A percentile compares a stretch with the other conserved stretches of the same genome.
Conservation (phyloP, 345 rosid species). For the Draba incana region DNA sequence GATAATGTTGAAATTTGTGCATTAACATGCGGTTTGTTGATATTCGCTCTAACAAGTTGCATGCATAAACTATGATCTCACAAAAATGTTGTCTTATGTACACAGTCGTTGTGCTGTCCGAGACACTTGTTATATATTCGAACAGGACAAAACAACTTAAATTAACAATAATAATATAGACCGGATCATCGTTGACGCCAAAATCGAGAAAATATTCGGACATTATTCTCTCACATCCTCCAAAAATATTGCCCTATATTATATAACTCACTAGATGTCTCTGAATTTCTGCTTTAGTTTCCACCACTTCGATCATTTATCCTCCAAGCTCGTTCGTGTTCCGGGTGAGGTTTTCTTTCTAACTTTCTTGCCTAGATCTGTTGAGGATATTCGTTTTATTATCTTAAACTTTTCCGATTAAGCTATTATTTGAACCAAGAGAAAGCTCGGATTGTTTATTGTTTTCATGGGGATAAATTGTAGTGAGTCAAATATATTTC, state of each 20-base stretch:
- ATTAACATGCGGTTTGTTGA: background rate
- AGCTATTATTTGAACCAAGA: background rate
- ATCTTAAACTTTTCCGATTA: background rate
- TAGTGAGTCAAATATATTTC: constrained; percentile 8
- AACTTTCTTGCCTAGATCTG: background rate
- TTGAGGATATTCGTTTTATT: background rate
- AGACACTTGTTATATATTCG: background rate
- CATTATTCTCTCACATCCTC: too few species aligned
- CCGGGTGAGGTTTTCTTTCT: background rate
- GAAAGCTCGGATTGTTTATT: background rate
- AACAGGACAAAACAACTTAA: background rate
- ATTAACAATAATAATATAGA: background rate
- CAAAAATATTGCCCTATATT: too few species aligned
- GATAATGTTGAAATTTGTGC: constrained; percentile 8
- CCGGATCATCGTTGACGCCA: constrained; percentile 22
- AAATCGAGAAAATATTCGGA: background rate
- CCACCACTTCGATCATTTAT: background rate
- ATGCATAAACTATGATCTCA: background rate
- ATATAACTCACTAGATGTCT: background rate
- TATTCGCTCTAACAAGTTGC: constrained; percentile 7
- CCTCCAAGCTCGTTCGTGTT: background rate
- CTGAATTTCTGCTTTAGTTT: background rate
- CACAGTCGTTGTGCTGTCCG: constrained; percentile 17
- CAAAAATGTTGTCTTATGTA: constrained; percentile 10
- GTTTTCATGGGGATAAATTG: background rate